Percentiles rank a stretch among this genome's conserved stretches.
phyloP scores from a whole-genome alignment of 2,329 filamentous ascomycete species.

The Monosporascus sp. region DNA sequence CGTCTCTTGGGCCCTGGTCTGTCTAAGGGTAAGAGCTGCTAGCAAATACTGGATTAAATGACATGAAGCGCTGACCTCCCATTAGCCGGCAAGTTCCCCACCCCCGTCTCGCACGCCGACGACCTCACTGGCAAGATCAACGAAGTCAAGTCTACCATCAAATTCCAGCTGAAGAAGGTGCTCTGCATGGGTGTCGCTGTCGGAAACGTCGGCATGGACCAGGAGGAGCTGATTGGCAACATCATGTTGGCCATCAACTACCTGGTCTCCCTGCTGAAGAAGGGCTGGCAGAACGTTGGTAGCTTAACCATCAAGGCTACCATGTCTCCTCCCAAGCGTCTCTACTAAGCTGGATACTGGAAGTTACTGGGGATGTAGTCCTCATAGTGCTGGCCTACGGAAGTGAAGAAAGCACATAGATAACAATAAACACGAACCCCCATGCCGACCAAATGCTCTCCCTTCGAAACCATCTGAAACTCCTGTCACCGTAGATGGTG shows the following conservation, averaged over 20 bases:
- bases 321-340: slow-evolving; percentile 97
- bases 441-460: not conserved
- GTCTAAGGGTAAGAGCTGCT: slow-evolving; percentile 70
- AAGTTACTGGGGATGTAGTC: slow-evolving; percentile 22
- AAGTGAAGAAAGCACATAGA: slow-evolving; percentile 15
- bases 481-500: not conserved
- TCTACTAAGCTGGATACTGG: slow-evolving; percentile 65
- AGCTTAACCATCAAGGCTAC: slow-evolving; percentile 99
- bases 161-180: slow-evolving; percentile 99
- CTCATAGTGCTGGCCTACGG: slow-evolving; percentile 13
- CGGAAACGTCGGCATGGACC: slow-evolving; percentile 95
- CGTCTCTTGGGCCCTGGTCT: slow-evolving; percentile 99
- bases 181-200: slow-evolving; percentile 99
- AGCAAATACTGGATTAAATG: not conserved
- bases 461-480: not conserved
- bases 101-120: slow-evolving; percentile 93
- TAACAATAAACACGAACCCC: slow-evolving; percentile 23
- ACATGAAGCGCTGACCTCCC: slow-evolving; percentile 3
- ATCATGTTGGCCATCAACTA: slow-evolving; percentile 99
- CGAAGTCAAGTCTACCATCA: slow-evolving; percentile 99
- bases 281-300: slow-evolving; percentile 99
- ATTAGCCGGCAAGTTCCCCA: slow-evolving; percentile 97
- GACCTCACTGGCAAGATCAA: slow-evolving; percentile 93
- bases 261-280: slow-evolving; percentile 98
- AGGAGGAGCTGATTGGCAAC: slow-evolving; percentile 95